Evolutionary conservation across 1,139 yeast genomes (phyloP).

Genomic region (Suhomyces chickasaworum): DNA sequence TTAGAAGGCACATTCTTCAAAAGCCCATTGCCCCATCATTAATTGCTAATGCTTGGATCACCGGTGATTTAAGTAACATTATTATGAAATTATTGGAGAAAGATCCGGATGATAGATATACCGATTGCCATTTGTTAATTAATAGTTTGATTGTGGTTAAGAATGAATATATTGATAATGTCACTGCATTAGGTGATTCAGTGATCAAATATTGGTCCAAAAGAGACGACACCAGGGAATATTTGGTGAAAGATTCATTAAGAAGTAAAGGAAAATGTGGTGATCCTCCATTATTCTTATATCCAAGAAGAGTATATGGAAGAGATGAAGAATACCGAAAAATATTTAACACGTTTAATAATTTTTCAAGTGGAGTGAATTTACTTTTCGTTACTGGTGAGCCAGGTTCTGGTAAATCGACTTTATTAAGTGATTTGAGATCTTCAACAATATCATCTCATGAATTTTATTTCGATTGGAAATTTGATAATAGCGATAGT

Average conservation of each 20-base stretch:
- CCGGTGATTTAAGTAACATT: constrained; percentile 39
- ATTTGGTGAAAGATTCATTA: constrained; percentile 8
- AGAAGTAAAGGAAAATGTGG: constrained; percentile 14
- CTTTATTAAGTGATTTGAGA: constrained; percentile 45
- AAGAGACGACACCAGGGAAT: constrained; percentile 10
- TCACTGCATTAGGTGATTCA: constrained; percentile 10
- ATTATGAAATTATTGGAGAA: constrained; percentile 50
- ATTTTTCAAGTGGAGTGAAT: constrained; percentile 26
- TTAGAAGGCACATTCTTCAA: constrained; percentile 45
- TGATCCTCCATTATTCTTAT: constrained; percentile 24
- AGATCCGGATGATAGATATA: constrained; percentile 44
- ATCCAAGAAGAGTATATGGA: constrained; percentile 40
- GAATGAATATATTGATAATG: constrained; percentile 21
- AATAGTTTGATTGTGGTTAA: constrained; percentile 36
- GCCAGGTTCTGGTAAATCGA: constrained; percentile 53
- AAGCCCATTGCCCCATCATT: constrained; percentile 44
- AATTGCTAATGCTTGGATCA: constrained; percentile 37
- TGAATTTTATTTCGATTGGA: constrained; percentile 46
- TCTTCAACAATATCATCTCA: constrained; percentile 38
- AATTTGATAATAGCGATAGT: constrained; percentile 36
- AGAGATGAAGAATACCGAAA: constrained; percentile 32
- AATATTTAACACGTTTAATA: constrained; percentile 29
- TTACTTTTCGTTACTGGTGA: constrained; percentile 44
- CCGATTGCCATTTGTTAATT: constrained; percentile 38
- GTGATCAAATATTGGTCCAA: constrained; percentile 12